Base-by-base conservation (phyloP, 768 basidiomycete species). In the Leccinum olivaceopallidum region DNA sequence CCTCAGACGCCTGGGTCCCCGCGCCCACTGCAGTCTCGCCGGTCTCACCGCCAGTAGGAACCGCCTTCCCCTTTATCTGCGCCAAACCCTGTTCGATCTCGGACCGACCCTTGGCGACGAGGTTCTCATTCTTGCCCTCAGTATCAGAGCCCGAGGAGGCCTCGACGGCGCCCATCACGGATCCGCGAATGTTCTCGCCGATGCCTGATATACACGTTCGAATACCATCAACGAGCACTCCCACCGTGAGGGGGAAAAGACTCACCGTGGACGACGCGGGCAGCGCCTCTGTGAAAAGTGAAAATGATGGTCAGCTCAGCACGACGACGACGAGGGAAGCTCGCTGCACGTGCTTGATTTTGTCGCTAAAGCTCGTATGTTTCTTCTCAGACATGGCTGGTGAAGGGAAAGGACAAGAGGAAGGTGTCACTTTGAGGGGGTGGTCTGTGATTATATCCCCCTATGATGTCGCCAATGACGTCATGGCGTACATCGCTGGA, bases 151-250 rank as follows among this genome's bases (percentile, higher is more conserved):
- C 63, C 2, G 73, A 64, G 10, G 75, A 39, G 1, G 71, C 69
- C 57, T 83, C 81, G 10, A 81, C 61, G 4, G 76, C 75, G 12
- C 77, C 76, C 51, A 82, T 65, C 9, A 75, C 60, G 0, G 79
- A 75, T 7, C 83, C 83, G 26, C 81, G 77, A 6, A 83, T 58
- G 48, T 71, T 77, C 39, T 83, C 82, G 7, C 80, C 79, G 1
- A 78, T 30, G 4, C 82, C 82, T 80, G 60, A 24, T 14, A 44
- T n/a, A 24, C 49, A 18, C 56, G 30, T 39, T 39, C 16, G 7
- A 39, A 39, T 22, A 22, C 22, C 10, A 3, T 50, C n/a, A 2
- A 44, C 65, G 18, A 69, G 59, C 32, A 54, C 30, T 34, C 10
- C 6, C n/a, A n/a, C 3, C n/a, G 8, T 37, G 9, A 52, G 12